These are phyloP conservation scores for Houttuynia cordata DNA, from an alignment of 164 flowering plant species.

Conservation along the genomic window DNA sequence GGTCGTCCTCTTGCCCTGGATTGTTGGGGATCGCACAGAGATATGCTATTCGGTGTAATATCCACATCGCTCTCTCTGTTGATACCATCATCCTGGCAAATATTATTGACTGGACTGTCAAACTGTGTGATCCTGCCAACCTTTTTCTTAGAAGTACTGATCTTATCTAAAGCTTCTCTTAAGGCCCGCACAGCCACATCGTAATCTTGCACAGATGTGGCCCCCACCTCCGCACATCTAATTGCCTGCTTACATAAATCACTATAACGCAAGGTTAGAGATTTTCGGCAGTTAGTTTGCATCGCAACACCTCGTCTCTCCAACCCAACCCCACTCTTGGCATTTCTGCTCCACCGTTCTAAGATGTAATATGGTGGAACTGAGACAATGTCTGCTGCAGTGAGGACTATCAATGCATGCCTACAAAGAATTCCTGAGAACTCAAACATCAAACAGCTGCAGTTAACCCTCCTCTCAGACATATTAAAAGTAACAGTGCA, in stretches of 20 bases:
- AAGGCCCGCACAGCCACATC: conserved; percentile 12
- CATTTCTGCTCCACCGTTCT: conserved; percentile 11
- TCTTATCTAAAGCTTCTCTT: conserved; percentile 47
- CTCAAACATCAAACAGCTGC: conserved; percentile 12
- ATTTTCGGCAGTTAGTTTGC: conserved; percentile 12
- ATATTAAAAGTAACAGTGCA: conserved; percentile 6
- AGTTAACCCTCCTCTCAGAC: conserved; percentile 6
- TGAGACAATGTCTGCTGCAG: conserved; percentile 3
- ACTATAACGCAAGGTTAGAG: conserved; percentile 10
- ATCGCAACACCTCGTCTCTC: conserved; percentile 10
- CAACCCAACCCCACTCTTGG: conserved; percentile 8
- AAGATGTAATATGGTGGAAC: conserved; percentile 14
- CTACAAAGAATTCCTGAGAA: conserved; percentile 12
- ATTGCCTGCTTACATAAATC: conserved; percentile 10
- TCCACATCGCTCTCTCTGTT: conserved; percentile 1
- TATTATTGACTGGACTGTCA: background rate
- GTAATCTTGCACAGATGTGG: conserved; percentile 7
- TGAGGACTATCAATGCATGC: conserved; percentile 12
- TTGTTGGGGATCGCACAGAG: conserved; percentile 4
- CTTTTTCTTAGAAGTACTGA: conserved; percentile 39
- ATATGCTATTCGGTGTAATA: conserved; percentile 2
- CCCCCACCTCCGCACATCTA: conserved; percentile 12
- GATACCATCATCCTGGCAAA: conserved; percentile 2
- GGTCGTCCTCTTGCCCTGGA: conserved; percentile 8
- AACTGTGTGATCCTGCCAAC: conserved; percentile 13